Evolutionary conservation across 768 basidiomycete genomes (phyloP), one percentile per base, ranked within the genome.

Genomic region (Lactifluus hygrophoroides): DNA sequence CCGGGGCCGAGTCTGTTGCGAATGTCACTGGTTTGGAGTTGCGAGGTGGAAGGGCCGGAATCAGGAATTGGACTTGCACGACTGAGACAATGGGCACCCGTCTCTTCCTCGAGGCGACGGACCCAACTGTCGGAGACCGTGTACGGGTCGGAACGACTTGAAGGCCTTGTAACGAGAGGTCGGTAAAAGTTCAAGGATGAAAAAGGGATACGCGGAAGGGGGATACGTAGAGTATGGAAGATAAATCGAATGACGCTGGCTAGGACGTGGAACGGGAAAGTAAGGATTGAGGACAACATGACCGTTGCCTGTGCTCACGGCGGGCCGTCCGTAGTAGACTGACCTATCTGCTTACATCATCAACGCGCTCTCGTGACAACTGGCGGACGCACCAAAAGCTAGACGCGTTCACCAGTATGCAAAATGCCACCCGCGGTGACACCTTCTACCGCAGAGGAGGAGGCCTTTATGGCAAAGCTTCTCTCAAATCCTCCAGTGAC

Each of bases 21-120:
- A 64, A 66, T 21, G 66, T 54, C 66, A 6, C 65, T 62, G 13
- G 77, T 67, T 1, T 76, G 68, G 17, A 70, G 77, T 27, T 65
- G 48, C 5, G 78, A 66, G 5, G 73, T 75, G 1, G 82, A 81
- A 3, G 83, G 80, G 8, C 70, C 72, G 16, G 74, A 68, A 19
- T 70, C 65, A 7, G 73, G 71, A 11, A 67, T 61, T 67, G 71
- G n/a, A 70, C 65, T 21, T 28, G 52, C 60, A 19, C 76, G 74
- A 48, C 78, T 78, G 44, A 85, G 73, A 55, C 76, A 82, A 16
- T 84, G 72, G 0, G 88, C 89, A 5, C 90, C 90, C 0, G 90
- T 91, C 68, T 90, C 88, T 58, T 92, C 89, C 69, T 94, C 90
- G 5, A 94, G 76, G 30, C 85, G 81, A 21, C 84, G 78, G 17